These are phyloP conservation scores for Amauroascus verrucosus DNA, from an alignment of 2,329 filamentous ascomycete genomes.

Conservation along the genomic window DNA sequence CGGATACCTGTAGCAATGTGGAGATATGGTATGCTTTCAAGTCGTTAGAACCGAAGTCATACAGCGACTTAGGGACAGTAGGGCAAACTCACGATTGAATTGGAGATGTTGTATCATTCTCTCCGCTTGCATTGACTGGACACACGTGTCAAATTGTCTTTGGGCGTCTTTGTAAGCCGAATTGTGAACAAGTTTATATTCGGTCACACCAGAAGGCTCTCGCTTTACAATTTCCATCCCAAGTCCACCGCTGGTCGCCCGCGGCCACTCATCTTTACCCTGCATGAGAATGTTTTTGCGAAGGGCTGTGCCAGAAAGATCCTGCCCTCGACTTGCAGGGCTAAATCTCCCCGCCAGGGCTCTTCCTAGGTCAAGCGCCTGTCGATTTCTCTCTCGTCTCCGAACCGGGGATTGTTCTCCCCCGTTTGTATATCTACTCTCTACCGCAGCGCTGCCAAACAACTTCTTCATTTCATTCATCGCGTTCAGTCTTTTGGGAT, in stretches of 20 bases:
- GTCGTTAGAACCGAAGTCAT: not conserved
- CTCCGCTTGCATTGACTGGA: conserved; percentile 77
- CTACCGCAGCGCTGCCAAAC: conserved; percentile 56
- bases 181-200: conserved; percentile 73
- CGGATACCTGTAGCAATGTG: conserved; percentile 84
- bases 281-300: conserved; percentile 76
- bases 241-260: conserved; percentile 66
- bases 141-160: conserved; percentile 62
- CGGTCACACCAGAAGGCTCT: conserved; percentile 47
- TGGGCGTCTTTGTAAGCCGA: conserved; percentile 64
- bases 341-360: conserved; percentile 46
- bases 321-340: conserved; percentile 48
- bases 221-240: conserved; percentile 63
- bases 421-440: conserved; percentile 46
- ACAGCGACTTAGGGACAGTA: not conserved
- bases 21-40: conserved; percentile 72
- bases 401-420: conserved; percentile 36
- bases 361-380: conserved; percentile 42
- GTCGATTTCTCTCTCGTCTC: conserved; percentile 46
- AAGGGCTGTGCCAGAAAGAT: conserved; percentile 59
- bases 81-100: conserved; percentile 41
- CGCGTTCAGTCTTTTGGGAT: conserved; percentile 67
- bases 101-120: conserved; percentile 66
- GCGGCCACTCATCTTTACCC: conserved; percentile 79
- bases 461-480: conserved; percentile 80